Percentiles rank a stretch among this genome's conserved stretches.
These are phyloP conservation scores for Quercus engelmannii DNA, from an alignment of 306 rosid species.

Conservation along the genomic window DNA sequence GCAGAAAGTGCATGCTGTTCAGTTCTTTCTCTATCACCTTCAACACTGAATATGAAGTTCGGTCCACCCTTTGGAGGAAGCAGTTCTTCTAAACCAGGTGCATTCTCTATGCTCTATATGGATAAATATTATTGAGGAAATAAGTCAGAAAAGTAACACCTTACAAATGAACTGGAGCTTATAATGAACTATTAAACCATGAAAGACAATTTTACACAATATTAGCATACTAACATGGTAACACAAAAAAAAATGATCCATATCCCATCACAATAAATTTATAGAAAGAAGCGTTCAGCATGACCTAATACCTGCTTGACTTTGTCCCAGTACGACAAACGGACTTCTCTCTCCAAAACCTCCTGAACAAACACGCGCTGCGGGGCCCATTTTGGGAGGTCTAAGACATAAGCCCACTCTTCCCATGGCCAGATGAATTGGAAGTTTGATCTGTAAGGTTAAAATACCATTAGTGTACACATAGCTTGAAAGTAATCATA, in stretches of 20 bases:
- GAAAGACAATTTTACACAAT: neutral
- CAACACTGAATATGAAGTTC: conserved; percentile 53
- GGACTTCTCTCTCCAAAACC: conserved; percentile 97
- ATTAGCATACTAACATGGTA: neutral
- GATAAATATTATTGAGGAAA: conserved; percentile 21
- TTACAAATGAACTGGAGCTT: neutral
- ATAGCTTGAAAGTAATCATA: neutral
- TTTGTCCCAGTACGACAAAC: conserved; percentile 98
- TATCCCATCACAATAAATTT: no score
- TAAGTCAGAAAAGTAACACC: conserved; percentile 4
- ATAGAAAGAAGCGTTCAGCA: neutral
- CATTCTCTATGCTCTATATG: conserved; percentile 81
- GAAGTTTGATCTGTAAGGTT: conserved; percentile 76
- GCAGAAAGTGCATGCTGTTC: conserved; percentile 60
- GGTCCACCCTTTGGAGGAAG: conserved; percentile 95
- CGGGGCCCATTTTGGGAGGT: conserved; percentile 98
- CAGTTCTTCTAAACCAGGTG: conserved; percentile 94
- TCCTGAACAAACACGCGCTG: conserved; percentile 98
- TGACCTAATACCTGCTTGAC: conserved; percentile 78
- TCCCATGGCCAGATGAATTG: conserved; percentile 99
- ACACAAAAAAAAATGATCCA: neutral
- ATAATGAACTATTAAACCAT: neutral
- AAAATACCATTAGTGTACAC: conserved; percentile 12
- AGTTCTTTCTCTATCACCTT: conserved; percentile 54
- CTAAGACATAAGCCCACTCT: conserved; percentile 93